Conservation (phyloP, 1,139 yeast species). For the Lodderomyces metapsilosis region DNA sequence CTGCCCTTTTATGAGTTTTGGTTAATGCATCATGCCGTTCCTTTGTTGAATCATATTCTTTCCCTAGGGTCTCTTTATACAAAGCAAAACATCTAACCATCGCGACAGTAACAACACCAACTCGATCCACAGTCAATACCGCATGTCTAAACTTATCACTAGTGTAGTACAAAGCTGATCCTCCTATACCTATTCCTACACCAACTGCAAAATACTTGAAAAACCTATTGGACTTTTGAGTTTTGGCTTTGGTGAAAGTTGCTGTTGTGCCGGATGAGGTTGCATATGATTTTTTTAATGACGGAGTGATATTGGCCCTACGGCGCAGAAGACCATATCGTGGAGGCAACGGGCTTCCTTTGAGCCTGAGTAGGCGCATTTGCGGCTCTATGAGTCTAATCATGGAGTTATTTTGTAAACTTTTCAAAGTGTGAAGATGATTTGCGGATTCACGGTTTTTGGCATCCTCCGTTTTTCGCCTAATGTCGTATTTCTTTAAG, state of each 20-base stretch:
- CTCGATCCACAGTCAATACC: slow-evolving; percentile 49
- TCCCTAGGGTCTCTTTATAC: slow-evolving; percentile 58
- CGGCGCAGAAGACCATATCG: neutral
- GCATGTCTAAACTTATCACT: slow-evolving; percentile 34
- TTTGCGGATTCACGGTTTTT: neutral
- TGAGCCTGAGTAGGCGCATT: neutral
- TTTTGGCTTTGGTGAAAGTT: neutral
- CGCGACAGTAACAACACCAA: slow-evolving; percentile 63
- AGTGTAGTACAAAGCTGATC: slow-evolving; percentile 31
- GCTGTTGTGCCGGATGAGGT: neutral
- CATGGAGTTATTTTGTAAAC: neutral
- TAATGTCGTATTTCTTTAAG: neutral
- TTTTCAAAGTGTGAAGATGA: too few species aligned
- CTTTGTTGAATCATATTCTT: slow-evolving; percentile 44
- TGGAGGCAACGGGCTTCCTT: neutral
- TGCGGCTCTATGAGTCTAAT: slow-evolving; percentile 1
- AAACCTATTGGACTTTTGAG: neutral
- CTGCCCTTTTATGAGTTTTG: slow-evolving; percentile 67
- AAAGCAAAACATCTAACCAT: slow-evolving; percentile 60
- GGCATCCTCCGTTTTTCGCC: neutral
- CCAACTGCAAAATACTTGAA: slow-evolving; percentile 20
- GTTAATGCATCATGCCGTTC: slow-evolving; percentile 55
- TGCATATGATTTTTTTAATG: slow-evolving; percentile 1
- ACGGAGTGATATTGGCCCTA: neutral
- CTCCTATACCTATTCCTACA: slow-evolving; percentile 29